Percentiles rank a stretch among this genome's conserved stretches.
Conservation (phyloP, 1,284 basidiomycete species). For the Boletus calvinii region DNA sequence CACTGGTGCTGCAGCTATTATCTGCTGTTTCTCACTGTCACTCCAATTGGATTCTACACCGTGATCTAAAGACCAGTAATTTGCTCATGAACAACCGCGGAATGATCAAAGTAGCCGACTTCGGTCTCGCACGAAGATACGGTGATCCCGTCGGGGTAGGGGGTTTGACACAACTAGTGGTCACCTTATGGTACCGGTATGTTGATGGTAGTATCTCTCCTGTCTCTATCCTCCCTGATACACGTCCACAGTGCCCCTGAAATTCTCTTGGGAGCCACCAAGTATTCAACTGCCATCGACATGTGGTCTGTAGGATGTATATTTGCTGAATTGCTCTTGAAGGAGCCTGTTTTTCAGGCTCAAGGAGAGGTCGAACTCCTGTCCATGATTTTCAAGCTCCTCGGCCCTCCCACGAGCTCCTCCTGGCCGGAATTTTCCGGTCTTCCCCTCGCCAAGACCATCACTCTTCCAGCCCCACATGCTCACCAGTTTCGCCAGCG, state of each 20-base stretch:
- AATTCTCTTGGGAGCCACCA: slow-evolving; percentile 88
- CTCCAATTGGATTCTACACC: slow-evolving; percentile 95
- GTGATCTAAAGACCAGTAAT: slow-evolving; percentile 97
- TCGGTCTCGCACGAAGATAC: slow-evolving; percentile 92
- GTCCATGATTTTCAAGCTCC: slow-evolving; percentile 88
- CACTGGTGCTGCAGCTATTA: slow-evolving; percentile 90
- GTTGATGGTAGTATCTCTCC: slow-evolving; percentile 32
- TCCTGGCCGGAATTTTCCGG: slow-evolving; percentile 85
- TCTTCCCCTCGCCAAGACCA: slow-evolving; percentile 78
- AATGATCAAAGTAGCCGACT: slow-evolving; percentile 98
- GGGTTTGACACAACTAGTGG: slow-evolving; percentile 95
- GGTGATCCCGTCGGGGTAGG: slow-evolving; percentile 92
- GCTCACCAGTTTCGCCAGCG: slow-evolving; percentile 69
- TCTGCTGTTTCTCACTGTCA: slow-evolving; percentile 93
- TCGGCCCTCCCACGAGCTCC: slow-evolving; percentile 83
- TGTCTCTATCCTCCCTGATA: slow-evolving; percentile 6
- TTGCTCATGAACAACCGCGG: slow-evolving; percentile 98
- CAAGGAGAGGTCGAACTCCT: slow-evolving; percentile 93
- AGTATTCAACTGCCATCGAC: slow-evolving; percentile 95
- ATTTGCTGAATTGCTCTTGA: slow-evolving; percentile 92
- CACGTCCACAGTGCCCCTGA: slow-evolving; percentile 78
- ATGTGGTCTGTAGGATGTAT: slow-evolving; percentile 99
- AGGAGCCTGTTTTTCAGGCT: slow-evolving; percentile 95
- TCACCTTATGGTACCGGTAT: slow-evolving; percentile 98
- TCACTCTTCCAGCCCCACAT: slow-evolving; percentile 79